Evolutionary conservation across 352 stramenopile genomes (phyloP).

Genomic region (Globisporangium rhizosaccharum): DNA sequence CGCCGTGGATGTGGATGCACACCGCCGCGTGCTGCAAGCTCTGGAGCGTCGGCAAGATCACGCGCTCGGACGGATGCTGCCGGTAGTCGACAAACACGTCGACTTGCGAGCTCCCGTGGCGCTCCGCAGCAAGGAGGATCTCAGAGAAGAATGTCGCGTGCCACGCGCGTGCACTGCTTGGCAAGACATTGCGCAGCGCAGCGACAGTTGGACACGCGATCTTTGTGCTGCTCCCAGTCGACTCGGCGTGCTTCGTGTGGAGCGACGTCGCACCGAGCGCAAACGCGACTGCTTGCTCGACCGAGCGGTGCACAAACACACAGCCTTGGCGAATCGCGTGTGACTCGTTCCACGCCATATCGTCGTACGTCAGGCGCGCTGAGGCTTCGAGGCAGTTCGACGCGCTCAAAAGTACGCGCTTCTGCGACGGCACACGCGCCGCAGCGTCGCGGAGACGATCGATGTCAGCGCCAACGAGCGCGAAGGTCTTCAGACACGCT

Average conservation of each 20-base stretch:
- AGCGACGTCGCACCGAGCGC: conserved; percentile 52
- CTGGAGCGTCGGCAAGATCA: conserved; percentile 71
- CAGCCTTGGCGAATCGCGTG: conserved; percentile 38
- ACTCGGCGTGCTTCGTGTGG: conserved; percentile 58
- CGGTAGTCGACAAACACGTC: conserved; percentile 69
- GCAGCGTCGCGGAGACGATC: conserved; percentile 19
- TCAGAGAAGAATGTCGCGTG: conserved; percentile 44
- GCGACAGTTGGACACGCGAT: conserved; percentile 35
- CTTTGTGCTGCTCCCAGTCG: conserved; percentile 43
- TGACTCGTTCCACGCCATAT: conserved; percentile 79
- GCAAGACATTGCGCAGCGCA: conserved; percentile 38
- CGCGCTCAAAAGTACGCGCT: conserved; percentile 39
- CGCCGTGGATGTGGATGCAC: conserved; percentile 60
- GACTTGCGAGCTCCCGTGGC: conserved; percentile 40
- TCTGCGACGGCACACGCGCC: conserved; percentile 22
- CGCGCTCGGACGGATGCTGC: conserved; percentile 52
- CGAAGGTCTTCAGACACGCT: conserved; percentile 46
- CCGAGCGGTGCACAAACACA: conserved; percentile 44
- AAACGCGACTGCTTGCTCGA: conserved; percentile 39
- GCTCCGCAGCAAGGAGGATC: conserved; percentile 53
- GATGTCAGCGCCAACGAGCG: conserved; percentile 30
- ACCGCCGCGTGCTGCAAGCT: conserved; percentile 62
- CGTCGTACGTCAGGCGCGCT: conserved; percentile 46
- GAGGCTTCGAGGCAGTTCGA: conserved; percentile 27
- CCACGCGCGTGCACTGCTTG: conserved; percentile 27